These are phyloP conservation scores for Eremothecium gossypii DNA, from an alignment of 1,139 yeast genomes.

Conservation along the genomic window DNA sequence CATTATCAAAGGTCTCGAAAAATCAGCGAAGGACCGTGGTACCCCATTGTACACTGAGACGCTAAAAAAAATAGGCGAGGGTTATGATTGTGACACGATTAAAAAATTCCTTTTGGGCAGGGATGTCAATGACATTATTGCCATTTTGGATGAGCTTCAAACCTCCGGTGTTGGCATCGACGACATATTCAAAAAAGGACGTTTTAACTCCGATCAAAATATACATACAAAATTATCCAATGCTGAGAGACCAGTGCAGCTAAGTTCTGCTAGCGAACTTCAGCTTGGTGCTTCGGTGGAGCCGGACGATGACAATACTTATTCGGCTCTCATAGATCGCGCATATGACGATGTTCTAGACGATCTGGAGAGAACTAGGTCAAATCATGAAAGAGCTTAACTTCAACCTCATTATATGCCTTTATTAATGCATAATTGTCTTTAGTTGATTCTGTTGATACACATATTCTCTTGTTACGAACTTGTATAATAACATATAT, in stretches of 20 bases:
- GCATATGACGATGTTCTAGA: constrained; percentile 46
- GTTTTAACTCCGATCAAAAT: constrained; percentile 5
- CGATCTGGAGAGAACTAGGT: constrained; percentile 33
- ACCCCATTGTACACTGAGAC: constrained; percentile 8
- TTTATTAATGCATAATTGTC: too few relatives aligned
- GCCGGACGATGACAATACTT: constrained; percentile 5
- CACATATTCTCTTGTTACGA: too few relatives aligned
- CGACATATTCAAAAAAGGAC: constrained; percentile 38
- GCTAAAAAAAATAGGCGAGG: constrained; percentile 20
- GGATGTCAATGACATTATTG: constrained; percentile 46
- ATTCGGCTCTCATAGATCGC: constrained; percentile 34
- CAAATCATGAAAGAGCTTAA: constrained; percentile 9
- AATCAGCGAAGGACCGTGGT: constrained; percentile 7
- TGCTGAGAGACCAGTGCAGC: too few relatives aligned
- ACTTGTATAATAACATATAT: too few relatives aligned
- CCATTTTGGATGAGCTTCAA: constrained; percentile 42
- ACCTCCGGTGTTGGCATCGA: constrained; percentile 44
- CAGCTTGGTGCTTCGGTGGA: too few relatives aligned
- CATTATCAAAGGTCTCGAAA: constrained; percentile 11
- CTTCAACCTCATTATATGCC: background rate
- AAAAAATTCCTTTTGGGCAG: constrained; percentile 41
- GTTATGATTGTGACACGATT: constrained; percentile 45
- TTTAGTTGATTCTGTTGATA: too few relatives aligned
- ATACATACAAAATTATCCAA: too few relatives aligned
- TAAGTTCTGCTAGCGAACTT: too few relatives aligned